Percentiles rank a stretch among this genome's conserved stretches.
Conservation (phyloP, 2,329 filamentous ascomycete genomes). For the Pseudocercospora macadamiae region DNA sequence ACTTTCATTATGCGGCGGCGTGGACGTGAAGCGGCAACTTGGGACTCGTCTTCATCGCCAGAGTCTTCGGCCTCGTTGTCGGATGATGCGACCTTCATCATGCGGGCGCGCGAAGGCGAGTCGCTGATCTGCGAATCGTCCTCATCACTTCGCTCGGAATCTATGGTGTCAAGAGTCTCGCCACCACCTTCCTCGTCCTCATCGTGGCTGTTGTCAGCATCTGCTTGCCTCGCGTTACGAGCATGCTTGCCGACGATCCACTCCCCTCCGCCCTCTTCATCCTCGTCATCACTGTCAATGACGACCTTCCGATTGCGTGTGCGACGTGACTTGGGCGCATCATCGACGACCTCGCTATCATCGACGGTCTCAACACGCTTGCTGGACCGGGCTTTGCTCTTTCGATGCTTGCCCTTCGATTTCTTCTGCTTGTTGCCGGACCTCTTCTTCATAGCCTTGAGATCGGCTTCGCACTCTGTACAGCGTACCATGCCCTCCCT, state of each 20-base stretch:
- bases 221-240: not conserved
- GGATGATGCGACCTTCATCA: constrained; percentile 11
- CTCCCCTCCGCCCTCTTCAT: constrained; percentile 54
- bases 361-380: constrained; percentile 17
- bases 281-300: constrained; percentile 64
- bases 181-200: constrained; percentile 87
- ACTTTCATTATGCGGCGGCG: too few species aligned
- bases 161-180: constrained; percentile 73
- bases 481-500: constrained; percentile 63
- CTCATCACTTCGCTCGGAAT: constrained; percentile 65
- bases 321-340: constrained; percentile 30
- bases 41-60: constrained; percentile 50
- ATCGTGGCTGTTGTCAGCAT: constrained; percentile 52
- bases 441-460: constrained; percentile 62
- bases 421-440: constrained; percentile 40
- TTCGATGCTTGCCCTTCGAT: constrained; percentile 25
- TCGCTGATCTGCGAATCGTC: constrained; percentile 53
- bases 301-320: constrained; percentile 60
- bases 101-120: constrained; percentile 36
- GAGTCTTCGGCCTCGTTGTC: constrained; percentile 56
- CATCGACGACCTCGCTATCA: constrained; percentile 24
- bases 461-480: constrained; percentile 72
- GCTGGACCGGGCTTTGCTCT: constrained; percentile 26
- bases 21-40: too few species aligned
- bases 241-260: constrained; percentile 62